Evolutionary conservation across 1,284 basidiomycete species (phyloP), one percentile per base, ranked within the genome.

Genomic region (Sporisorium iseilematis-ciliati): DNA sequence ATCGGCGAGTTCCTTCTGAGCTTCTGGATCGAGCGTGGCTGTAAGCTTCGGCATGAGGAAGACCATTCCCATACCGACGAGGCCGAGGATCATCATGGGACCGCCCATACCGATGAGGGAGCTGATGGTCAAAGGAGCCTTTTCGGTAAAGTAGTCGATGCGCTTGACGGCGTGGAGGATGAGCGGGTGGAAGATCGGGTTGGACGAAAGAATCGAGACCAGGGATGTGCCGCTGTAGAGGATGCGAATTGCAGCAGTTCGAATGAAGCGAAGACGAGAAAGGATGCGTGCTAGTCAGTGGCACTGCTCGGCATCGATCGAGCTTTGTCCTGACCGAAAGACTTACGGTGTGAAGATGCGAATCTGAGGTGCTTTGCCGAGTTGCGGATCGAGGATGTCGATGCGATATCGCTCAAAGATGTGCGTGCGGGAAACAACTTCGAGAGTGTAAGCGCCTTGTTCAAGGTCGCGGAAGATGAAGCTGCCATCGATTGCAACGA

Each of bases 381-480:
- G 54, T 21, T 45, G 25, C 4, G 57, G 43, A 18, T 57, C 59
- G 16, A 58, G 65, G 8, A 78, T 59, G 35, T 78, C 77, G 60
- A 78, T 54, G 21, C 74, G 66, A 31, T 78, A 78, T 65, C 62
- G 58, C 16, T 73, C 51, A 51, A 78, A 78, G 3, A 50, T 41
- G 31, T 74, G 74, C 20, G 67, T 71, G 14, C 69, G 59, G 5
- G 66, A 65, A 6, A 70, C 52, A 23, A 79, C 10, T 21, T 73
- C 52, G 26, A 79, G 71, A 12, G 70, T 65, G 58, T 76, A 79
- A 11, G 74, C 68, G 10, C 77, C 77, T 31, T 69, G 53, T 8
- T 65, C 57, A 21, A 79, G 67, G 45, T 79, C 48, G 11, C 65
- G 58, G 33, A 79, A 76, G 65, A 79, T 65, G 60, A 76, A 70